These are phyloP conservation scores for Oldenlandia corymbosa DNA, from an alignment of 257 asterid species.

Conservation along the genomic window DNA sequence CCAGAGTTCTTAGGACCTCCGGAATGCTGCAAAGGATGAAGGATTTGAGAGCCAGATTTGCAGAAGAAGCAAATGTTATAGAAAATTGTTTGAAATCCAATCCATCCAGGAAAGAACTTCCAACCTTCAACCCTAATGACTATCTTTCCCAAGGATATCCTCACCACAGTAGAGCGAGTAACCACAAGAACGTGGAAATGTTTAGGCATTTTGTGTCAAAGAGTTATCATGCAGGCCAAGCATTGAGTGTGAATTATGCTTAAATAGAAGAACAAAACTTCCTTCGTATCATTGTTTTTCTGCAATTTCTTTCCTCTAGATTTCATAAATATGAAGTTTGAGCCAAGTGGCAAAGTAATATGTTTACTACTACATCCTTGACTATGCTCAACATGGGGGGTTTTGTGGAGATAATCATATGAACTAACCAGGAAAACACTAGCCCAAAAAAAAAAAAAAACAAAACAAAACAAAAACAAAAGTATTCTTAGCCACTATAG, in stretches of 20 bases:
- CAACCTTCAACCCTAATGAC: too few species aligned
- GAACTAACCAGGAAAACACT: background rate
- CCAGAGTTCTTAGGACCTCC: slow-evolving; percentile 19
- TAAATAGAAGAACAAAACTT: too few species aligned
- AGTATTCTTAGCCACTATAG: too few species aligned
- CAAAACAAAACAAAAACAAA: too few species aligned
- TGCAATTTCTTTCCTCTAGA: too few species aligned
- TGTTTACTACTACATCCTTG: background rate
- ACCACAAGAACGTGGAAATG: slow-evolving; percentile 17
- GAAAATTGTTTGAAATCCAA: slow-evolving; percentile 48
- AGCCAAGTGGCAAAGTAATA: background rate
- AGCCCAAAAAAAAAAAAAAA: too few species aligned
- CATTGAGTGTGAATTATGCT: background rate
- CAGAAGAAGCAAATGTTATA: slow-evolving; percentile 46
- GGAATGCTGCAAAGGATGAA: slow-evolving; percentile 26
- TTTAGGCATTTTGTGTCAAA: background rate
- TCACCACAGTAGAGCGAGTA: slow-evolving; percentile 23
- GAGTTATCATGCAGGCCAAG: slow-evolving; percentile 1
- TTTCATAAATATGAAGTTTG: background rate
- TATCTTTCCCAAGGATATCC: slow-evolving; percentile 21
- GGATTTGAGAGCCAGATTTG: slow-evolving; percentile 41
- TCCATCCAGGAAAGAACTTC: too few species aligned
- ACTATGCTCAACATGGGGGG: too few species aligned
- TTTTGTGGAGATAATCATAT: background rate
- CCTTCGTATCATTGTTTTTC: too few species aligned